A percentile compares a stretch with the other conserved stretches of the same genome.
These are phyloP conservation scores for Rubus idaeus DNA, from an alignment of 306 rosid species.

Conservation along the genomic window DNA sequence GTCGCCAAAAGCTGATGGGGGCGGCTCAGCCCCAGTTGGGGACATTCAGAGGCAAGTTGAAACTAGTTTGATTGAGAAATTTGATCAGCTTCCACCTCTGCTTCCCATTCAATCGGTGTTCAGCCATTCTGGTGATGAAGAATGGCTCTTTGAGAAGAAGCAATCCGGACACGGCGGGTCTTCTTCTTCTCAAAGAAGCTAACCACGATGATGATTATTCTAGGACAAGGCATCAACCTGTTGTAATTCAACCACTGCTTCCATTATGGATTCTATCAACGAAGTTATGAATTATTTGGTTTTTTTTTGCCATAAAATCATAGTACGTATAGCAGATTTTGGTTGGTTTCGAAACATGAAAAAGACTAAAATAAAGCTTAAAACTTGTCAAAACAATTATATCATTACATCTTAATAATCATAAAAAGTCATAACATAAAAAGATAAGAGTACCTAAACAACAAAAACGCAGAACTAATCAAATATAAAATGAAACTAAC, in stretches of 20 bases:
- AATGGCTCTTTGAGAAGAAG: background rate
- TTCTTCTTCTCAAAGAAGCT: background rate
- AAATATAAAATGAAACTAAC: too few species aligned
- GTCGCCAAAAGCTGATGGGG: background rate
- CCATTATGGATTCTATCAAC: background rate
- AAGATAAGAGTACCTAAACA: too few species aligned
- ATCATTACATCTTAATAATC: too few species aligned
- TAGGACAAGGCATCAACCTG: background rate
- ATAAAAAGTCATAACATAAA: too few species aligned
- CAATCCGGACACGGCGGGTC: background rate
- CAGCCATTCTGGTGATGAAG: background rate
- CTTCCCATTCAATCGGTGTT: background rate
- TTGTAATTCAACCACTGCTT: background rate
- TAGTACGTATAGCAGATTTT: too few species aligned
- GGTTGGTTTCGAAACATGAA: too few species aligned
- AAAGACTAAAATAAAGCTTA: background rate
- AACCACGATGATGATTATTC: background rate
- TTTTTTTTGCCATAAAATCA: background rate
- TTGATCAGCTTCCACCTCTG: slow-evolving; percentile 2
- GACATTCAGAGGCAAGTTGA: background rate
- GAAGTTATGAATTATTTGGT: background rate
- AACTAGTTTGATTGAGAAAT: background rate
- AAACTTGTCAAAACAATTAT: too few species aligned
- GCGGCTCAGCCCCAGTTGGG: background rate
- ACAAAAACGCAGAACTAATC: too few species aligned